Evolutionary conservation across 2,329 filamentous ascomycete species (phyloP), one percentile per base, ranked within the genome.

Genomic region (Epichloe glyceriae): DNA sequence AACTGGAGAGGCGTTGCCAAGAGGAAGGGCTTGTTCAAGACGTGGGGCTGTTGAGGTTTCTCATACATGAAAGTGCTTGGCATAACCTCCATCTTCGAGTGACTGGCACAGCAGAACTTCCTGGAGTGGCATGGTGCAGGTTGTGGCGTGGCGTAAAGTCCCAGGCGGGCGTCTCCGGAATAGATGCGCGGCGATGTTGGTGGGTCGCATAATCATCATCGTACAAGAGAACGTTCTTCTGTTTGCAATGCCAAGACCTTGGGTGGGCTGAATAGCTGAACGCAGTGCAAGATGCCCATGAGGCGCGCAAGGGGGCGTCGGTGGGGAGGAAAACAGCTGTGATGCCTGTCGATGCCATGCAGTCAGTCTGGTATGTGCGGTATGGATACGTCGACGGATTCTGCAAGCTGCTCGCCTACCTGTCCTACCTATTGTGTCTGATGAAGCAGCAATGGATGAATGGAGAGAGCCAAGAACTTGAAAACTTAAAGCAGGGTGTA

Each of bases 11-110:
- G 39, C 33, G 47, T 39, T 15, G 50, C 50, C 50, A 51, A 51
- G 50, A 48, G 17, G 10, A 34, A 7, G 42, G n/a, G 38, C 33
- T 34, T 47, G 33, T 1, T 3, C 20, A 34, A 30, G n/a, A 26
- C 50, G 45, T 48, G 50, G 45, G 50, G 40, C 50, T 17, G 20
- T 22, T 22, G 38, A 51, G 45, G 33, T 39, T 19, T 45, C 10
- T 42, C 12, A 5, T 20, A 44, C 10, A 39, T n/a, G 39, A 47
- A 20, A 20, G 11, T 48, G 19, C 50, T 51, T 51, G 46, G 50
- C 50, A 22, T n/a, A 22, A 30, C 14, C 19, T 19, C 33, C 26
- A 43, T 51, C 30, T 37, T 38, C 5, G 15, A n/a, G 15, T 33
- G 22, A n/a, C 22, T 44, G 17, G 17, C 22, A 15, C 17, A 17